Percentiles rank a stretch among this genome's conserved stretches.
Conservation (phyloP, 805 yeast species). For the Wickerhamia fluorescens region DNA sequence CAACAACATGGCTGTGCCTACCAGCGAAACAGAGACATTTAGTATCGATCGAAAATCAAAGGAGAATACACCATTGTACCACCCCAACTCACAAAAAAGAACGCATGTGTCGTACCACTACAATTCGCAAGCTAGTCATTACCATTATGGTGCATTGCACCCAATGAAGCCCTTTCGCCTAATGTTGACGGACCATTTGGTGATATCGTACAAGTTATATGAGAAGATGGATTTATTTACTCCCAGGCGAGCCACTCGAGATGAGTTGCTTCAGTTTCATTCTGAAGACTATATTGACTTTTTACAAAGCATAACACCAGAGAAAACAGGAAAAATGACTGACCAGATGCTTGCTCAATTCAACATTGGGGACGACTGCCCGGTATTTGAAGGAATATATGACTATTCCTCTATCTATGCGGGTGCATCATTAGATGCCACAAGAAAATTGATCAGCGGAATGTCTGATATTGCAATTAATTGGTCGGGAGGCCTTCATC, state of each 20-base stretch:
- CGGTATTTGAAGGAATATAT: conserved; percentile 90
- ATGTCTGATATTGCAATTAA: conserved; percentile 92
- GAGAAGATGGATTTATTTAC: conserved; percentile 85
- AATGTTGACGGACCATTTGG: conserved; percentile 89
- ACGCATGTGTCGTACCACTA: conserved; percentile 76
- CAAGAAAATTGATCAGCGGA: conserved; percentile 76
- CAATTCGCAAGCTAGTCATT: conserved; percentile 71
- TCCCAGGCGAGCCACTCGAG: conserved; percentile 75
- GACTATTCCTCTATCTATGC: conserved; percentile 85
- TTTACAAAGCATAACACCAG: conserved; percentile 70
- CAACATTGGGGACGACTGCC: conserved; percentile 92
- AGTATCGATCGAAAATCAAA: conserved; percentile 27
- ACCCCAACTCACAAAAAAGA: conserved; percentile 8
- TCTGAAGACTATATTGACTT: conserved; percentile 81
- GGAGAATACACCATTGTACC: conserved; percentile 26
- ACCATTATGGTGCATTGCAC: conserved; percentile 87
- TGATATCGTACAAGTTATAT: conserved; percentile 75
- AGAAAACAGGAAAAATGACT: conserved; percentile 52
- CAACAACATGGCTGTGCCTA: too few species aligned
- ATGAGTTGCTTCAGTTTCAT: conserved; percentile 78
- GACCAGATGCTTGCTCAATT: conserved; percentile 55
- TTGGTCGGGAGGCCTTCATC: conserved; percentile 96
- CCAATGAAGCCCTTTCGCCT: conserved; percentile 98
- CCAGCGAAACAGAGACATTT: too few species aligned
- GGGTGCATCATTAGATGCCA: conserved; percentile 92